These are phyloP conservation scores for Eragrostis tef DNA, from an alignment of 202 grass and related monocot species.

Conservation along the genomic window DNA sequence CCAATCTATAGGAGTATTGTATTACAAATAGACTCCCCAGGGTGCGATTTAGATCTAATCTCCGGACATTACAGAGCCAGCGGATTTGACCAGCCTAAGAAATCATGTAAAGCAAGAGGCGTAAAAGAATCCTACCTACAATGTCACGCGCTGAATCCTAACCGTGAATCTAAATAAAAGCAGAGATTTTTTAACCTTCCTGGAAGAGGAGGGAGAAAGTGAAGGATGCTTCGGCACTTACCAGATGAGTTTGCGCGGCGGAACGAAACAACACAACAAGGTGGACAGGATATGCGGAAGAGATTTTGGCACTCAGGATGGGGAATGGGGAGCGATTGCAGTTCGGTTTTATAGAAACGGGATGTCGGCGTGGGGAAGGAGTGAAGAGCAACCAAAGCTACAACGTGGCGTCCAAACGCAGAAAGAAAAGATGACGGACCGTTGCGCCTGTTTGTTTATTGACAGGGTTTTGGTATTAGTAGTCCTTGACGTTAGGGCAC, in stretches of 20 bases:
- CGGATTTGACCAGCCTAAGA: neutral
- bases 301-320: neutral
- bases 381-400: neutral
- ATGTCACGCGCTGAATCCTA: neutral
- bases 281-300: neutral
- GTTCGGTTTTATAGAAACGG: neutral
- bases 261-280: neutral
- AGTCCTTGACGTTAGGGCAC: too few species aligned
- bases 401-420: too few species aligned
- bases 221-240: neutral
- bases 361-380: slow-evolving; percentile 2
- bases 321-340: neutral
- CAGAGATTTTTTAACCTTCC: neutral
- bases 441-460: too few species aligned
- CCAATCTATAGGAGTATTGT: neutral
- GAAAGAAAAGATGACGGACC: too few species aligned
- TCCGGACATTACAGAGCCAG: neutral
- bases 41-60: slow-evolving; percentile 28
- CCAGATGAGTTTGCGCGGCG: neutral
- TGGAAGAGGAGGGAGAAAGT: neutral
- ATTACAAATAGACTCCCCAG: neutral
- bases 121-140: neutral
- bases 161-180: neutral
- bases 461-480: too few species aligned
- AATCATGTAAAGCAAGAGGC: neutral